Conservation (phyloP, 768 basidiomycete species). For the Leccinum uliginosum region DNA sequence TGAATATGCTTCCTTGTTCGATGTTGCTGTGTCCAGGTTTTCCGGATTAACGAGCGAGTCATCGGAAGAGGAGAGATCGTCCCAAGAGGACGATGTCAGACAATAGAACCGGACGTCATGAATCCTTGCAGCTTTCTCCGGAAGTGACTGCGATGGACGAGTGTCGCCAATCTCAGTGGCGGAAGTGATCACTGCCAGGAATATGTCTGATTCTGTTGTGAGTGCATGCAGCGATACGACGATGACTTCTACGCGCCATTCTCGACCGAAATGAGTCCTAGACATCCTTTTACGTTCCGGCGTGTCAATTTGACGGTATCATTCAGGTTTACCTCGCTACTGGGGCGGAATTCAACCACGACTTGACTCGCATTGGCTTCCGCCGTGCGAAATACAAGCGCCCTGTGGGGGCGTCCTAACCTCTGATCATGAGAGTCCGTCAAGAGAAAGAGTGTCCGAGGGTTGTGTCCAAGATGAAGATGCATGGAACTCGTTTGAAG, state of each 20-base stretch:
- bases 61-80: slow-evolving; percentile 55
- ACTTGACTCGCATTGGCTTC: slow-evolving; percentile 52
- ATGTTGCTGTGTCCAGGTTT: slow-evolving; percentile 37
- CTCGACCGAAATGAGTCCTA: slow-evolving; percentile 75
- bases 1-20: slow-evolving; percentile 42
- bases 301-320: slow-evolving; percentile 64
- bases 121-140: slow-evolving; percentile 76
- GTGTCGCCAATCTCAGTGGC: slow-evolving; percentile 74
- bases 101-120: slow-evolving; percentile 89
- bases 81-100: slow-evolving; percentile 80
- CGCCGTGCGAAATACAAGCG: slow-evolving; percentile 69
- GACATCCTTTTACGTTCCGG: slow-evolving; percentile 73
- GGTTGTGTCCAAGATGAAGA: slow-evolving; percentile 64
- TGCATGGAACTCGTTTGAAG: slow-evolving; percentile 51
- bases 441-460: slow-evolving; percentile 69
- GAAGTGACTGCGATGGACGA: slow-evolving; percentile 48
- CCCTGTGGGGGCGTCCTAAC: slow-evolving; percentile 54
- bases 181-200: slow-evolving; percentile 76
- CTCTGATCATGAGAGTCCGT: slow-evolving; percentile 66
- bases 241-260: slow-evolving; percentile 44
- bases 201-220: slow-evolving; percentile 54
- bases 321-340: slow-evolving; percentile 64
- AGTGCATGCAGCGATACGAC: slow-evolving; percentile 4
- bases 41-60: slow-evolving; percentile 60
- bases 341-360: slow-evolving; percentile 81